These are phyloP conservation scores for Cetradonia linearis DNA, from an alignment of 495 filamentous ascomycete species.

Conservation along the genomic window DNA sequence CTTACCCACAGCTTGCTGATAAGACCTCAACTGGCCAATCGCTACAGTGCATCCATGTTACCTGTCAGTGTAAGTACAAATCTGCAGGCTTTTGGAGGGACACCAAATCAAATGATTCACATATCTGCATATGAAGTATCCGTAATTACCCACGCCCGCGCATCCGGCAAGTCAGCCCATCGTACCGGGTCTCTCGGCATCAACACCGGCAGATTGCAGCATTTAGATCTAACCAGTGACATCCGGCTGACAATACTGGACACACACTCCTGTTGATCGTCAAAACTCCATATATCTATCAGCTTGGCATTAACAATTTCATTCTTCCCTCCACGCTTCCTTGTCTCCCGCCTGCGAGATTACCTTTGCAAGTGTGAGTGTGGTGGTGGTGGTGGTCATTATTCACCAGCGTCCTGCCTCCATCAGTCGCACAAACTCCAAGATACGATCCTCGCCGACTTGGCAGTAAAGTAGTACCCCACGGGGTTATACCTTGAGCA, in stretches of 20 bases:
- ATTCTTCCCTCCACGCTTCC: neutral
- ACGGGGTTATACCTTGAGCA: neutral
- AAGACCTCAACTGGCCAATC: neutral
- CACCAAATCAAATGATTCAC: constrained; percentile 8
- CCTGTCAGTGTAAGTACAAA: neutral
- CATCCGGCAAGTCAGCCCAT: neutral
- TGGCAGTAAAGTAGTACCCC: neutral
- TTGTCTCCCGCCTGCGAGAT: neutral
- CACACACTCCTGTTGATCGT: neutral
- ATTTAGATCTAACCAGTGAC: neutral
- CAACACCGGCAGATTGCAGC: neutral
- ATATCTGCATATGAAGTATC: neutral
- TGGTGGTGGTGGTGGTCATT: too few species aligned
- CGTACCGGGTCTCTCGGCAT: neutral
- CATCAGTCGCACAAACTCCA: neutral
- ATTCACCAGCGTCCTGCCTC: neutral
- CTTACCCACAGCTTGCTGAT: neutral
- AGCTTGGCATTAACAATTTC: constrained; percentile 4
- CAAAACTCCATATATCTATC: neutral
- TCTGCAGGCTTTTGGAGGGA: neutral
- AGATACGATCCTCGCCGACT: neutral
- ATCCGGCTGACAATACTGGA: neutral
- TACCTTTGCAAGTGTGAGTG: neutral
- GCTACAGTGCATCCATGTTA: neutral
- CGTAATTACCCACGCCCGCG: neutral